Evolutionary conservation across 2,329 filamentous ascomycete genomes (phyloP).

Genomic region (Penicillium sp.): DNA sequence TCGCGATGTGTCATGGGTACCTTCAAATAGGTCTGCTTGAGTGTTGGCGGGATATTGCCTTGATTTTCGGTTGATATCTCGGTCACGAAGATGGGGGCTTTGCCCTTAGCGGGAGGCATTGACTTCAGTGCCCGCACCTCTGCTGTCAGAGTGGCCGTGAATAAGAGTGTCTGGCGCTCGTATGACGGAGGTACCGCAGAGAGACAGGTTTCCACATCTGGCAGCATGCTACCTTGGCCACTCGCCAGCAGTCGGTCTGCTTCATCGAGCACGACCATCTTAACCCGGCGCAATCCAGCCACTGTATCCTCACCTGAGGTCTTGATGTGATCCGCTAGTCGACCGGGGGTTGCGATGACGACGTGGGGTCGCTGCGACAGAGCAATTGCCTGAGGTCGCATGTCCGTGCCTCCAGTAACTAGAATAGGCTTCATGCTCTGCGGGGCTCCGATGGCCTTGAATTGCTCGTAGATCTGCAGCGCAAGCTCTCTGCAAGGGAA

Average conservation of each 20-base stretch:
- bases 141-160: conserved; percentile 90
- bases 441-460: conserved; percentile 83
- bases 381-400: conserved; percentile 82
- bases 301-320: conserved; percentile 89
- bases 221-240: conserved; percentile 80
- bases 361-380: conserved; percentile 79
- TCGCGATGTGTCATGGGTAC: conserved; percentile 89
- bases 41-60: conserved; percentile 70
- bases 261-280: conserved; percentile 89
- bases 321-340: conserved; percentile 87
- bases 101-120: conserved; percentile 62
- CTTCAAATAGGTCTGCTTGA: conserved; percentile 80
- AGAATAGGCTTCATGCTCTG: conserved; percentile 82
- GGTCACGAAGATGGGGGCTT: conserved; percentile 77
- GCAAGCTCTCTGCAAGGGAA: conserved; percentile 66
- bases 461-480: conserved; percentile 92
- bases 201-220: conserved; percentile 85
- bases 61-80: conserved; percentile 69
- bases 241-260: conserved; percentile 80
- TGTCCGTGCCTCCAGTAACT: conserved; percentile 89
- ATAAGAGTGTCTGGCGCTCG: conserved; percentile 85
- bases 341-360: conserved; percentile 88
- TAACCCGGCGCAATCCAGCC: conserved; percentile 69
- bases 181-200: conserved; percentile 70
- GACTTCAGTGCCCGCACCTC: conserved; percentile 84